Evolutionary conservation across 129 eudicot genomes (phyloP).

Genomic region (Helianthus tuberosus): DNA sequence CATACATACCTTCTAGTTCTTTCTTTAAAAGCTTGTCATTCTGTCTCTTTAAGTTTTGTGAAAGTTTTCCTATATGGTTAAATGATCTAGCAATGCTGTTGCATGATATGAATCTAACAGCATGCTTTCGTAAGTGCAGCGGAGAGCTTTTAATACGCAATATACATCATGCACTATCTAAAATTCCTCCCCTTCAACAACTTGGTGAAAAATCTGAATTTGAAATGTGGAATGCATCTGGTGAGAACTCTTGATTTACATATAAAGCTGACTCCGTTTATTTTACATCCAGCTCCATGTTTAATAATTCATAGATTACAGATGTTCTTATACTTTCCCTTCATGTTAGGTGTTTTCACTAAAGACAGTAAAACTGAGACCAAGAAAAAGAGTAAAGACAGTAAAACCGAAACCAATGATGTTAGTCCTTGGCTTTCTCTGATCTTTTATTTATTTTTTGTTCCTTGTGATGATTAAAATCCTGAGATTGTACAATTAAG

Average conservation of each 20-base stretch:
- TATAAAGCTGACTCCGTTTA: neutral
- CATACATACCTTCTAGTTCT: neutral
- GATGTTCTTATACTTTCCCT: neutral
- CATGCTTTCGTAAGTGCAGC: conserved; percentile 41
- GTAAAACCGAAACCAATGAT: conserved; percentile 39
- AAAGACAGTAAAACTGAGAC: conserved; percentile 44
- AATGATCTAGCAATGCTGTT: conserved; percentile 17
- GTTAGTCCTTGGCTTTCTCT: conserved; percentile 32
- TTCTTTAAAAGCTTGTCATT: neutral
- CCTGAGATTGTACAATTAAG: neutral
- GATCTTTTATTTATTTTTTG: neutral
- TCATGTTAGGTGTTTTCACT: conserved; percentile 53
- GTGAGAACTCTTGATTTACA: conserved; percentile 34
- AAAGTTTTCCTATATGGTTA: conserved; percentile 1
- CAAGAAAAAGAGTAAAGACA: conserved; percentile 36
- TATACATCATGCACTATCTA: conserved; percentile 55
- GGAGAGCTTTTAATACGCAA: conserved; percentile 59
- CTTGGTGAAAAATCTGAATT: conserved; percentile 43
- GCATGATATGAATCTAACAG: conserved; percentile 6
- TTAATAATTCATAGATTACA: conserved; percentile 4
- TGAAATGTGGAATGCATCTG: conserved; percentile 76
- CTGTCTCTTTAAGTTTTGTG: neutral
- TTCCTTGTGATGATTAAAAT: neutral
- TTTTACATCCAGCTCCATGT: neutral
- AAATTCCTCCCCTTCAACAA: conserved; percentile 52